A percentile compares a stretch with the other conserved stretches of the same genome.
These are phyloP conservation scores for Scheffersomyces spartinae DNA, from an alignment of 805 yeast species.

Conservation along the genomic window DNA sequence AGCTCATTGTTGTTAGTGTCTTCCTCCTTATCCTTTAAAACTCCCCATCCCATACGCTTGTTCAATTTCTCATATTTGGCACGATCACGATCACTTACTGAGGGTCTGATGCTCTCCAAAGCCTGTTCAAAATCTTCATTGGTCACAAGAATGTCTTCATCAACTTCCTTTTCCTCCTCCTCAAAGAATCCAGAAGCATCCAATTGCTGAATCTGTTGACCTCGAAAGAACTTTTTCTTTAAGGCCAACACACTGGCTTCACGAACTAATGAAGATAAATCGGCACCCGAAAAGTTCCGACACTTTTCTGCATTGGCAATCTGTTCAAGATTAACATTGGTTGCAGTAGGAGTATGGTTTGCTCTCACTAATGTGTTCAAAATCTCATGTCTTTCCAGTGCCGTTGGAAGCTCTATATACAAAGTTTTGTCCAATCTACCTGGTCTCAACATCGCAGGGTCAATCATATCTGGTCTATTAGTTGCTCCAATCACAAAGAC, in stretches of 20 bases:
- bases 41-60: slow-evolving; percentile 65
- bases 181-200: slow-evolving; percentile 26
- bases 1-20: slow-evolving; percentile 3
- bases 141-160: slow-evolving; percentile 41
- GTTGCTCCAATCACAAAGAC: slow-evolving; percentile 95
- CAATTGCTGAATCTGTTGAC: slow-evolving; percentile 26
- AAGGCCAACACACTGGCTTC: slow-evolving; percentile 91
- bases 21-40: slow-evolving; percentile 21
- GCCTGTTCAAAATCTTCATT: slow-evolving; percentile 61
- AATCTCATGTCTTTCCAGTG: slow-evolving; percentile 71
- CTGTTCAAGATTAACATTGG: slow-evolving; percentile 44
- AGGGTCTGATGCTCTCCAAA: slow-evolving; percentile 67
- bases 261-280: slow-evolving; percentile 78
- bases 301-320: slow-evolving; percentile 73
- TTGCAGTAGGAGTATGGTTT: slow-evolving; percentile 64
- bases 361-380: slow-evolving; percentile 61
- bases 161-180: slow-evolving; percentile 13
- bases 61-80: slow-evolving; percentile 63
- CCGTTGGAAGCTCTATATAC: slow-evolving; percentile 79
- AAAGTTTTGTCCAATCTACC: slow-evolving; percentile 91
- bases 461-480: slow-evolving; percentile 95
- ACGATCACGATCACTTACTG: slow-evolving; percentile 82
- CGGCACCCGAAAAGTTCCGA: slow-evolving; percentile 92
- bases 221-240: slow-evolving; percentile 55
- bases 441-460: slow-evolving; percentile 95